Base-by-base conservation (phyloP, 345 rosid species). In the Pelargonium nanum region DNA sequence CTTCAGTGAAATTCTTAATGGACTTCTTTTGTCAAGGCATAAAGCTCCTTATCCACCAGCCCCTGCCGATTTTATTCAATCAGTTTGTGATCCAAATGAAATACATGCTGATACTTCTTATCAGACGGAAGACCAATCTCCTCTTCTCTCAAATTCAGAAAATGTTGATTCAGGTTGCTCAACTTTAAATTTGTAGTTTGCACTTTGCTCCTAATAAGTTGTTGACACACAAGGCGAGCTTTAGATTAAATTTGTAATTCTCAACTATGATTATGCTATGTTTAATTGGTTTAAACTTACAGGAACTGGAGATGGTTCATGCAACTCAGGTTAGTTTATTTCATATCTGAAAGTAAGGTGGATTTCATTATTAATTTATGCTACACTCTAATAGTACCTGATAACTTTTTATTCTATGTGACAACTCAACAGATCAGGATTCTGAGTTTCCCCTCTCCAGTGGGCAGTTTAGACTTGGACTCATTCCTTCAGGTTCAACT, bases 401-500 rank as follows among this genome's bases (percentile, higher is more conserved):
- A 40, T 15, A 40, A 40, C 48, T 40, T 3, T 40, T 40, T 28
- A 28, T 28, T 28, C 32, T 28, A 28, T 67, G 28, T 72, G 64
- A 68, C 26, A 55, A 71, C 24, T 44, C 65, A 21, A 65, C 77
- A 86, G 81, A 61, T 78, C 71, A 69, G 60, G 81, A 75, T 69
- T 48, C 71, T 17, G 66, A 77, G 48, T 77, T 75, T 68, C 76
- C 66, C 26, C 66, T 78, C 57, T 83, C 68, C 61, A 74, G 69
- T 65, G 79, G 71, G 66, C 55, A 64, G 59, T 79, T 86, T 54
- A 79, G 92, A 73, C 82, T 91, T 55, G 96, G 98, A 66, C 77
- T 91, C 74, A 88, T 86, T 65, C 98, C 95, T 17, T 84, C 98
- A 60, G 96, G 98, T 62, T 91, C 96, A 71, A 91, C 96, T 26